Base-by-base conservation (phyloP, 169 alveolate genomes). In the Eimeria falciformis region DNA sequence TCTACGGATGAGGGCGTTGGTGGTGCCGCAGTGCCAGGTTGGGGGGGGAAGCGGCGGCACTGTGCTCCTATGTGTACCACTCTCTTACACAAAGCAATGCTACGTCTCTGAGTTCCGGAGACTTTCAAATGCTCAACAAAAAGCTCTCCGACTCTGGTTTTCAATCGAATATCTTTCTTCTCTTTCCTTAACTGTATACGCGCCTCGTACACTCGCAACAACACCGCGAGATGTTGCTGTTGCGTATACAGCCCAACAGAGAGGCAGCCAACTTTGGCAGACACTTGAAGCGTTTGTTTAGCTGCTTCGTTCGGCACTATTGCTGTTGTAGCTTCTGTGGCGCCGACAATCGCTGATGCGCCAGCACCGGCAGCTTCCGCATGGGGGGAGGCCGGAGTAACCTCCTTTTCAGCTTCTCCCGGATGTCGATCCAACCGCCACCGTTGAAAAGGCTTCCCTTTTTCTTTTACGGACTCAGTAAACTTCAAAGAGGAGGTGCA, bases 81-180 rank as follows among this genome's bases (percentile, higher is more conserved):
- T 50, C 53, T 79, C 88, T 79, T 79, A 62, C 88, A 79, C 21
- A 79, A 71, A 6, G 53, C 73, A 37, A 79, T 79, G 71, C 88
- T 79, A 55, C 88, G 88, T 23, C 88, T 79, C 29, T 79, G 88
- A 3, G 88, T 43, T 0, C 46, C 88, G 25, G 53, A 50, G 4
- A 71, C 40, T 43, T 79, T 79, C 14, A 71, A 68, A 25, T 89
- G 93, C 47, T 77, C 89, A 50, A 89, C 46, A 27, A 89, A 89
- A n/a, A 75, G 33, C 58, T 89, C 93, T 46, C 93, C 93, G 33
- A 89, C 89, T 43, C 75, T 75, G 68, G 89, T 82, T 69, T 56
- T 73, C 79, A 89, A 23, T 21, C 68, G 50, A 6, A 43, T 66
- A 45, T 56, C 66, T 23, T 55, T 55, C 69, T 62, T 45, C 18